These are phyloP conservation scores for Kodamaea alishanica DNA, from an alignment of 1,139 yeast genomes.

Conservation along the genomic window DNA sequence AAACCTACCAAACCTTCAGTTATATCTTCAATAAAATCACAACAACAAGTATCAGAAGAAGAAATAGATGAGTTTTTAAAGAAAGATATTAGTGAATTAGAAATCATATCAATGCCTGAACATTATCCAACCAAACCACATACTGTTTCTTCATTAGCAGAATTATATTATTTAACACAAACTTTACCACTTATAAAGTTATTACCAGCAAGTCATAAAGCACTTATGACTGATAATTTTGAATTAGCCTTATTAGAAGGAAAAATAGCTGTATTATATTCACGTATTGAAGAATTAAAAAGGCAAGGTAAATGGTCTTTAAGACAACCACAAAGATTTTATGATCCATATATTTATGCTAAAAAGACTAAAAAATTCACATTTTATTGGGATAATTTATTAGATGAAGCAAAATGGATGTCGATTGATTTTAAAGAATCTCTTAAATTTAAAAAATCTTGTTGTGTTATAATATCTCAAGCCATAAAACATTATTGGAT, in stretches of 20 bases:
- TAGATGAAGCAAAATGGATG: slow-evolving; percentile 88
- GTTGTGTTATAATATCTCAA: slow-evolving; percentile 66
- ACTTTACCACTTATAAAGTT: slow-evolving; percentile 79
- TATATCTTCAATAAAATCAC: slow-evolving; percentile 20
- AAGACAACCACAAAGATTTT: slow-evolving; percentile 71
- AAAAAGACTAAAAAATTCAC: slow-evolving; percentile 29
- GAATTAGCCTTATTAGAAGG: slow-evolving; percentile 90
- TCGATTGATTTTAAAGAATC: slow-evolving; percentile 74
- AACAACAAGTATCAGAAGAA: slow-evolving; percentile 19
- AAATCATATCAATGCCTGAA: slow-evolving; percentile 41
- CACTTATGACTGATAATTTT: slow-evolving; percentile 77
- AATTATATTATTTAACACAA: slow-evolving; percentile 81
- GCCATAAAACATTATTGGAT: slow-evolving; percentile 77
- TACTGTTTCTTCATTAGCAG: slow-evolving; percentile 67
- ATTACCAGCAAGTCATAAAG: slow-evolving; percentile 81
- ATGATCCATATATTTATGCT: slow-evolving; percentile 58
- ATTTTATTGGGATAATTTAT: slow-evolving; percentile 67
- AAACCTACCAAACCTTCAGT: slow-evolving; percentile 9
- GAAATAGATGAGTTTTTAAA: slow-evolving; percentile 24
- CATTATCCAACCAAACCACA: slow-evolving; percentile 43
- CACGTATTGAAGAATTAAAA: slow-evolving; percentile 88
- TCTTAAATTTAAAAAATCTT: slow-evolving; percentile 62
- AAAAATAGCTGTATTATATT: slow-evolving; percentile 84
- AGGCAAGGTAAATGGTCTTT: slow-evolving; percentile 88
- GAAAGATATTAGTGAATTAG: slow-evolving; percentile 30